Percentiles rank a stretch among this genome's conserved stretches.
phyloP scores from a whole-genome alignment of 805 yeast genomes.

The Debaryomyces hansenii region DNA sequence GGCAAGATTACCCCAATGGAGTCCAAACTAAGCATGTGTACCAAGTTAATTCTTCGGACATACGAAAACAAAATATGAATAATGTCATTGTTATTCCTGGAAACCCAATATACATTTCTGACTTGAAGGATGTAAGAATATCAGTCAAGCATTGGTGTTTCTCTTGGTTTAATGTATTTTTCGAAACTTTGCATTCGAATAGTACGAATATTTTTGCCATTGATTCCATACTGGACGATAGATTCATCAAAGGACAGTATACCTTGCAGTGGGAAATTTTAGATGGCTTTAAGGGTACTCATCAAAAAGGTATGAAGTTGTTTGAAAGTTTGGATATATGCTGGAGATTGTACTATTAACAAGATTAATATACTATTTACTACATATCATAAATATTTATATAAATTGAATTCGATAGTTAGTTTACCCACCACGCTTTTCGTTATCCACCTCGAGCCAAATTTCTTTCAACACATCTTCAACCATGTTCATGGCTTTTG shows the following conservation, averaged over 20 bases:
- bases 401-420: not conserved
- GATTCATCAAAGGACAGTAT: constrained; percentile 1
- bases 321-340: constrained; percentile 51
- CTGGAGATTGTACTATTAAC: constrained; percentile 23
- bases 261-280: constrained; percentile 37
- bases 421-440: constrained; percentile 25
- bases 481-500: constrained; percentile 21
- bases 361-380: not conserved
- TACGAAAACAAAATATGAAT: not conserved
- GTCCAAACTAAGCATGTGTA: constrained; percentile 4
- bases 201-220: not conserved
- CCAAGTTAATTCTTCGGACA: not conserved
- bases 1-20: constrained; percentile 3
- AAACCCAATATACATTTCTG: not conserved
- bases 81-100: constrained; percentile 1
- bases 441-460: constrained; percentile 27
- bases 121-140: constrained; percentile 15
- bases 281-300: constrained; percentile 69
- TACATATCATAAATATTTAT: not conserved
- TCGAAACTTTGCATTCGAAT: constrained; percentile 3
- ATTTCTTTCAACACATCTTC: constrained; percentile 23
- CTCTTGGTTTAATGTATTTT: constrained; percentile 27
- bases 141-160: constrained; percentile 18
- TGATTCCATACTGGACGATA: not conserved
- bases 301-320: constrained; percentile 49